Base-by-base conservation (phyloP, 2,329 filamentous ascomycete species). In the Cladosporium phlei region DNA sequence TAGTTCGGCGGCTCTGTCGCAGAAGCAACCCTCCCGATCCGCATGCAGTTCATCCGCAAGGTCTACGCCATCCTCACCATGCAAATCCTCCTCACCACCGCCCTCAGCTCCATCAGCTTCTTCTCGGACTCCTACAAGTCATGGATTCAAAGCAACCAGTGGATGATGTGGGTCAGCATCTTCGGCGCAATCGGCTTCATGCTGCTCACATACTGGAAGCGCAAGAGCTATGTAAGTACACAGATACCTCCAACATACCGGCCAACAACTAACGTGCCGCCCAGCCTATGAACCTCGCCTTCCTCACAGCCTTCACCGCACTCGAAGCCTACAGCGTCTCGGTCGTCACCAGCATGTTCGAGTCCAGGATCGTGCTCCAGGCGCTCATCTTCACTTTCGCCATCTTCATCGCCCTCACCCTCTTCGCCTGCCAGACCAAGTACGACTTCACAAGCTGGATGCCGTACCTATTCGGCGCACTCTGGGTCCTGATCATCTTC, bases 371-470 rank as follows among this genome's bases (percentile, higher is more conserved):
- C 62, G 93, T 98, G 17, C 77, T 98, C 38, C 85, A 95, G 69
- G 93, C 93, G 12, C 83, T 95, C 25, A 70, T 95, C 55, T 81
- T 98, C 48, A 98, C 93, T 1, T 66, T 82, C 8, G 80, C 73
- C 43, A 80, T 83, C 58, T 84, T 84, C 59, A 68, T 83, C 35
- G 78, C 75, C 22, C 66, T 84, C 48, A 83, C 78, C 3, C 69
- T 90, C 34, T 97, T 98, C 66, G 93, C 93, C 39, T 95, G 90
- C 79, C 93, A 98, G 74, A 87, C 86, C 55, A 95, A 94, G 68
- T 98, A 98, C 65, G 93, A 98, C 74, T 98, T 98, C 66, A 97
- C 91, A 1, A 85, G 81, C 54, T 98, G 93, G 91, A 87, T 91
- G 75, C 91, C 93, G 14, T 97, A 96, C 66, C 80, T 97, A 3